phyloP scores from a whole-genome alignment of 768 basidiomycete genomes.

The Mycena sanguinolenta region DNA sequence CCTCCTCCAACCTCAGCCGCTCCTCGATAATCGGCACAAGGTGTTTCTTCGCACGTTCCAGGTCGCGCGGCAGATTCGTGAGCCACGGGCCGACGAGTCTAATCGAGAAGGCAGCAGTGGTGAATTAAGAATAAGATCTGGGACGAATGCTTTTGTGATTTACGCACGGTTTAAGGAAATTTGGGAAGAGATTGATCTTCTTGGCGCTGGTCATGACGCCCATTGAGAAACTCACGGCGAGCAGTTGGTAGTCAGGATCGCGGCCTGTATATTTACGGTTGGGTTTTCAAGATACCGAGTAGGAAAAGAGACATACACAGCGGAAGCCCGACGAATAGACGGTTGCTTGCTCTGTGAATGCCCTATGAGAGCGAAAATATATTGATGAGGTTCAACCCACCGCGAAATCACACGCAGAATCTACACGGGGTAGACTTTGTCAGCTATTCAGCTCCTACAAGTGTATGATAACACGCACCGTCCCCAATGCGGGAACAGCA shows the following conservation, averaged over 20 bases:
- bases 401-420: neutral
- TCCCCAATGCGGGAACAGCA: neutral
- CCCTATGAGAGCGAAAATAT: too few species aligned
- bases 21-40: conserved; percentile 41
- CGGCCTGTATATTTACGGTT: neutral
- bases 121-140: too few species aligned
- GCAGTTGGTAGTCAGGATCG: neutral
- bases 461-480: neutral
- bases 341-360: neutral
- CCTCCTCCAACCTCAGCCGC: conserved; percentile 38
- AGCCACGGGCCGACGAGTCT: conserved; percentile 44
- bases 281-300: too few species aligned
- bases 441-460: neutral
- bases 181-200: conserved; percentile 48
- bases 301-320: neutral
- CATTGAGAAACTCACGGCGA: conserved; percentile 45
- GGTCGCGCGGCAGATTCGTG: conserved; percentile 38
- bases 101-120: too few species aligned
- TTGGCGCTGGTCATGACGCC: conserved; percentile 44
- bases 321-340: neutral
- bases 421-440: neutral
- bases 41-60: conserved; percentile 40
- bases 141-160: too few species aligned
- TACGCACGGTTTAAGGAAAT: conserved; percentile 51
- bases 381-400: too few species aligned